Conservation (phyloP, 2,329 filamentous ascomycete genomes). For the Cytospora leucostoma region DNA sequence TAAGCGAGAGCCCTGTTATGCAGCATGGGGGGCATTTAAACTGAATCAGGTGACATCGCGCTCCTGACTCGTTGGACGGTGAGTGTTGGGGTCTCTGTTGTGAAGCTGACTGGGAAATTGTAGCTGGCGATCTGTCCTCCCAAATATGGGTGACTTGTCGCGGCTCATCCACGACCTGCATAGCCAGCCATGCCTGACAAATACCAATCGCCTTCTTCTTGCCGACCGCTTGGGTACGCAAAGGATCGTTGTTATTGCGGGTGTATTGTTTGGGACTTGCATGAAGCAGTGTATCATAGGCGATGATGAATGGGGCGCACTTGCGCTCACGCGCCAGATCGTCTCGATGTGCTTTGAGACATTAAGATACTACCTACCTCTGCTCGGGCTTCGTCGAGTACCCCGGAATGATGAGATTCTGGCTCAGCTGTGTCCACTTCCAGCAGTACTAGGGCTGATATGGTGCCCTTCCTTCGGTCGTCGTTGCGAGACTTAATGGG, state of each 20-base stretch:
- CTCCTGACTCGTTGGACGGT: neutral
- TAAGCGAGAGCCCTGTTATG: slow-evolving; percentile 13
- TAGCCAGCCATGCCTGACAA: slow-evolving; percentile 20
- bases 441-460: neutral
- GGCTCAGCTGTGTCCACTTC: neutral
- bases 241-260: slow-evolving; percentile 5
- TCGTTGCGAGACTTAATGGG: neutral
- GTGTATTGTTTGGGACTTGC: slow-evolving; percentile 14
- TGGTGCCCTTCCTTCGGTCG: neutral
- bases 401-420: neutral
- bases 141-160: neutral
- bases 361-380: slow-evolving; percentile 13
- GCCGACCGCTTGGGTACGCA: slow-evolving; percentile 15
- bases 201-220: slow-evolving; percentile 3
- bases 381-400: slow-evolving; percentile 2
- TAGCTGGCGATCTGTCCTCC: neutral
- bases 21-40: neutral
- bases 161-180: slow-evolving; percentile 10
- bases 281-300: slow-evolving; percentile 8
- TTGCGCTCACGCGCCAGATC: slow-evolving; percentile 10
- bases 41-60: neutral
- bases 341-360: slow-evolving; percentile 13
- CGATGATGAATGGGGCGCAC: slow-evolving; percentile 14
- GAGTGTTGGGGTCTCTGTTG: neutral
- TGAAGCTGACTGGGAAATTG: neutral